Evolutionary conservation across 2,329 filamentous ascomycete species (phyloP), one percentile per base, ranked within the genome.

Genomic region (Colletotrichum graminicola): DNA sequence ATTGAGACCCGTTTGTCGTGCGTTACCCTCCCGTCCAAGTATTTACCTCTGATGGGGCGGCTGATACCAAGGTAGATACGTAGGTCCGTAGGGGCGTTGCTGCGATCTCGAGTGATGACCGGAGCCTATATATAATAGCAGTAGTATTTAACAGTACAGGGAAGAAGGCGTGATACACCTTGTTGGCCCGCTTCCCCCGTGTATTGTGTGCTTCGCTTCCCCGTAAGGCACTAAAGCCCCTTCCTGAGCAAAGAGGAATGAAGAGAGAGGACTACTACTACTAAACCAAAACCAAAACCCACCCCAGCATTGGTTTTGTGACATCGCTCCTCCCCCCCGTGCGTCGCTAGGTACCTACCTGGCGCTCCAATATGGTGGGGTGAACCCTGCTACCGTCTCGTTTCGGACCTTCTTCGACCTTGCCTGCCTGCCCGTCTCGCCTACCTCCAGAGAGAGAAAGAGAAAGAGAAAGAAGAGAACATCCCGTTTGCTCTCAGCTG

Each of bases 371-470:
- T 39, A 45, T 29, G 45, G 59, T 68, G 68, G 59, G 59, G 65
- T 68, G 32, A 60, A 64, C 68, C 68, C 68, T 71, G 65, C 45
- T 23, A 10, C 4, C 21, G 18, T 68, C 64, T 63, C 49, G 68
- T 68, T 54, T 68, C 54, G 65, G 68, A 64, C 51, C 54, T 61
- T 62, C 67, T 57, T 71, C 57, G 56, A 67, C 39, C 39, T 41
- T 41, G 49, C 43, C n/a, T 62, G 45, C 61, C 34, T 51, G 34
- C 45, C 39, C 14, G 39, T 41, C 39, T 41, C 39, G 39, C 39
- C 39, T 5, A 14, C 36, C 41, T 43, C 66, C 39, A 60, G 47
- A 47, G 34, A 26, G 23, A 12, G 45, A 7, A 21, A 47, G 45
- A 47, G 45, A 7, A 21, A 5, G 1, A 23, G 10, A 23, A 55